Percentiles rank a stretch among this genome's conserved stretches.
These are phyloP conservation scores for Parastagonospora avenae DNA, from an alignment of 2,329 filamentous ascomycete genomes.

Conservation along the genomic window DNA sequence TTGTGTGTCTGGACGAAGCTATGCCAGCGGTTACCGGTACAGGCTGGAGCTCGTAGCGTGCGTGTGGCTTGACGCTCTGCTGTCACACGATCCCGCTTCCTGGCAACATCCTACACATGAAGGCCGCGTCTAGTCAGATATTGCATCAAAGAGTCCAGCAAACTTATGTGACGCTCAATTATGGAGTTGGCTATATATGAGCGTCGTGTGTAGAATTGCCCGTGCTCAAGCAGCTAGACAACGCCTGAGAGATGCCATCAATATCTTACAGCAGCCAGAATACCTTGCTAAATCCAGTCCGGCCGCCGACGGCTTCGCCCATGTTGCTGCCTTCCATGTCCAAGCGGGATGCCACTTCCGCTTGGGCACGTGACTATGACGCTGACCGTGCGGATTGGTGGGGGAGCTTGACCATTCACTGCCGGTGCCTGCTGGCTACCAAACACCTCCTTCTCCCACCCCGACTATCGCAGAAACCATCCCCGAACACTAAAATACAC, in stretches of 20 bases:
- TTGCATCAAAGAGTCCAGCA: too few species aligned
- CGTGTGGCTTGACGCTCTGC: not conserved
- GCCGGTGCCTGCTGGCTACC: not conserved
- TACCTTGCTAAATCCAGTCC: not conserved
- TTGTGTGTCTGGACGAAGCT: too few species aligned
- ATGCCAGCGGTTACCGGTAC: too few species aligned
- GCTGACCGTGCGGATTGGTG: not conserved
- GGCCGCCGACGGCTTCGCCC: not conserved
- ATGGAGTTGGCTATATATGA: not conserved
- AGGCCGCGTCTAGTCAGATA: too few species aligned
- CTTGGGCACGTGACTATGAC: conserved; percentile 3
- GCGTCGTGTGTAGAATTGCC: not conserved
- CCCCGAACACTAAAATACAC: not conserved
- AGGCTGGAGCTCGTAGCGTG: too few species aligned
- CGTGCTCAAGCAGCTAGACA: not conserved
- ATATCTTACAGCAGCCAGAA: too few species aligned
- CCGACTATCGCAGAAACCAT: not conserved
- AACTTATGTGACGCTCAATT: too few species aligned
- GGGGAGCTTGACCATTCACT: not conserved
- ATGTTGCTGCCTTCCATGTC: not conserved
- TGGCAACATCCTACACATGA: too few species aligned
- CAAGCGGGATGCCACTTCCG: not conserved
- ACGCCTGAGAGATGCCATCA: too few species aligned
- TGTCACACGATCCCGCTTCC: not conserved
- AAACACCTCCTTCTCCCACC: not conserved